Conservation (phyloP, 2,329 filamentous ascomycete species). For the Diaporthe sp. region DNA sequence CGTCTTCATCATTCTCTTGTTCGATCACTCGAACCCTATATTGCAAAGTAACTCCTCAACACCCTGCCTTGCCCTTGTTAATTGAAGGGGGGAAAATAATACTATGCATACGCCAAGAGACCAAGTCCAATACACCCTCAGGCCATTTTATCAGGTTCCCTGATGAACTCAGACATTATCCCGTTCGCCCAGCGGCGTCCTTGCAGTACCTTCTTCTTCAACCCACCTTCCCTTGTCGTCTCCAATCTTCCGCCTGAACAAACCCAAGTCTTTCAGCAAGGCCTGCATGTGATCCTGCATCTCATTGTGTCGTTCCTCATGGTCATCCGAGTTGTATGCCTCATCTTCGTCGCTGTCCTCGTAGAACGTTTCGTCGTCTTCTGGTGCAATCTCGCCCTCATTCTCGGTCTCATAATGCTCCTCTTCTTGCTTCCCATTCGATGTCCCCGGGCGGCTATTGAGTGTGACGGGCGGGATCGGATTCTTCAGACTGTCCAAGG, state of each 20-base stretch:
- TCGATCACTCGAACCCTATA: not conserved
- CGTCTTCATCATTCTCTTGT: not conserved
- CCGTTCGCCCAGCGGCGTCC: constrained; percentile 57
- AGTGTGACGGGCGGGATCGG: constrained; percentile 77
- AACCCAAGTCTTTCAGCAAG: constrained; percentile 80
- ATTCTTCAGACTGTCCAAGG: constrained; percentile 87
- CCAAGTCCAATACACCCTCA: not conserved
- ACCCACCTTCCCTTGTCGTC: constrained; percentile 82
- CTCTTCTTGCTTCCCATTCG: constrained; percentile 42
- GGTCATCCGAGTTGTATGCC: constrained; percentile 60
- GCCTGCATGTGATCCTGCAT: constrained; percentile 88
- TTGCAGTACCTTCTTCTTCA: constrained; percentile 69
- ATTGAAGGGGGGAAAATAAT: not conserved
- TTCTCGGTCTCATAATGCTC: constrained; percentile 34
- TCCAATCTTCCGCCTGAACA: constrained; percentile 87
- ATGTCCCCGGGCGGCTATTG: constrained; percentile 44
- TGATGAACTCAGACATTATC: constrained; percentile 48
- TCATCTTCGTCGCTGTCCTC: constrained; percentile 69
- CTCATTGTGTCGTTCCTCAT: constrained; percentile 67
- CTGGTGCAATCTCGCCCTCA: constrained; percentile 32
- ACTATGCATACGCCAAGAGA: not conserved
- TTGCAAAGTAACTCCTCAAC: constrained; percentile 23
- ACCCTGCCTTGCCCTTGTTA: constrained; percentile 22
- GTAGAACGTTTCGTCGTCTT: constrained; percentile 49
- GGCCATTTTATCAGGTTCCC: not conserved